These are phyloP conservation scores for Beauveria scarabaeidicola DNA, from an alignment of 2,329 filamentous ascomycete species.

Conservation along the genomic window DNA sequence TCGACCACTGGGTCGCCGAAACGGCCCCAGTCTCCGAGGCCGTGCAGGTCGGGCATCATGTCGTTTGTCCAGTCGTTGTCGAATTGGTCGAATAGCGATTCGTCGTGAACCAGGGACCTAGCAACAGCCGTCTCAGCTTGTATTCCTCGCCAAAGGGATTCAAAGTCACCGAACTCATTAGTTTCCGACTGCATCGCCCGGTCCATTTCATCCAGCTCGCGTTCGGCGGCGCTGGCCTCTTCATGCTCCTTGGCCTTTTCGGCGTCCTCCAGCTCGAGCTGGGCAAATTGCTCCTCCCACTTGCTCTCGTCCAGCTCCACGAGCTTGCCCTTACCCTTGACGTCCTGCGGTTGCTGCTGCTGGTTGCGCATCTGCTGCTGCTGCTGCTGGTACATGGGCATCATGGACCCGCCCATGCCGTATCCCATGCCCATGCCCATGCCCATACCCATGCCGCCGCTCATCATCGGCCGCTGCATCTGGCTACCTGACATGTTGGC, in stretches of 20 bases:
- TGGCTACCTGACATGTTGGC: constrained; percentile 36
- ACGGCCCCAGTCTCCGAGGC: constrained; percentile 53
- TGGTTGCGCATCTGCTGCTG: constrained; percentile 36
- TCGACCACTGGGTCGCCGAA: constrained; percentile 72
- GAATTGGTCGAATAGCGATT: constrained; percentile 55
- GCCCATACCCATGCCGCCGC: constrained; percentile 42
- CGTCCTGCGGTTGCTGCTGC: constrained; percentile 34
- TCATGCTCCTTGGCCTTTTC: constrained; percentile 50
- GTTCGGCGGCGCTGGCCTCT: constrained; percentile 64
- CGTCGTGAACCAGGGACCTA: constrained; percentile 63
- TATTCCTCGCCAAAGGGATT: constrained; percentile 79
- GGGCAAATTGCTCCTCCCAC: constrained; percentile 94
- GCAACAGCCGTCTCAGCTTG: constrained; percentile 64
- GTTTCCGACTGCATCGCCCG: constrained; percentile 57
- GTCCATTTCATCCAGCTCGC: constrained; percentile 84
- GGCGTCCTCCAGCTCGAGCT: constrained; percentile 64
- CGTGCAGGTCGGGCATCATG: constrained; percentile 48
- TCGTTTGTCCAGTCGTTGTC: constrained; percentile 71
- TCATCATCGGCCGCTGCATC: constrained; percentile 53
- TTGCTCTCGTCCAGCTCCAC: constrained; percentile 88
- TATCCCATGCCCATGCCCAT: constrained; percentile 45
- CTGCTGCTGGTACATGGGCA: constrained; percentile 38
- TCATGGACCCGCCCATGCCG: constrained; percentile 39
- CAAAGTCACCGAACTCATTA: constrained; percentile 76
- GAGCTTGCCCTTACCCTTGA: constrained; percentile 82